A percentile compares a stretch with the other conserved stretches of the same genome.
Conservation (phyloP, 1,284 basidiomycete species). For the Cutaneotrichosporon sp. region DNA sequence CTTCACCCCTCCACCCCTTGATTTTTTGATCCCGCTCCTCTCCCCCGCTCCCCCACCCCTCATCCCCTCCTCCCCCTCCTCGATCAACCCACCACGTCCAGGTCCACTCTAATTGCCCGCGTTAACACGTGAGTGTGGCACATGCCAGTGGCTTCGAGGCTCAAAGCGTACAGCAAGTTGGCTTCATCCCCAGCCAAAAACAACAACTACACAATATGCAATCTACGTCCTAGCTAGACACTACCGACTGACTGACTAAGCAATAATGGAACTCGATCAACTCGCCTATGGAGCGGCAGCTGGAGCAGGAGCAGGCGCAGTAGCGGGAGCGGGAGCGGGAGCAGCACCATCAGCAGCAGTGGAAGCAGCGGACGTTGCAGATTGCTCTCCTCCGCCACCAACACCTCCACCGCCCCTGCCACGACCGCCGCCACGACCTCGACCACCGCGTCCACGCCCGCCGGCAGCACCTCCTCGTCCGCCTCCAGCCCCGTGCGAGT, state of each 20-base stretch:
- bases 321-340: not conserved
- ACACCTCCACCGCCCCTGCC: not conserved
- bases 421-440: not conserved
- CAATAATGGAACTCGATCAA: too few relatives aligned
- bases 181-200: too few relatives aligned
- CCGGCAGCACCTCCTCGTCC: slow-evolving; percentile 1
- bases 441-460: not conserved
- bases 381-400: not conserved
- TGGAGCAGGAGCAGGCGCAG: not conserved
- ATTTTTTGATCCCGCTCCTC: not conserved
- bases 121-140: slow-evolving; percentile 4
- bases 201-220: not conserved
- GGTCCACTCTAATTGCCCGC: too few relatives aligned
- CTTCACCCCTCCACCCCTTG: not conserved
- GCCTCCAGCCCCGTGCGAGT: too few relatives aligned
- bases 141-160: not conserved
- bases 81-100: not conserved
- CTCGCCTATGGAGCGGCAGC: too few relatives aligned
- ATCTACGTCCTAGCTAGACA: too few relatives aligned
- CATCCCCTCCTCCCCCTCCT: not conserved
- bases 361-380: too few relatives aligned
- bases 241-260: too few relatives aligned
- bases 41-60: too few relatives aligned
- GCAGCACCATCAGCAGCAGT: not conserved
- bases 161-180: not conserved